A percentile compares a stretch with the other conserved stretches of the same genome.
These are phyloP conservation scores for Trametes sanguinea DNA, from an alignment of 768 basidiomycete species.

Conservation along the genomic window DNA sequence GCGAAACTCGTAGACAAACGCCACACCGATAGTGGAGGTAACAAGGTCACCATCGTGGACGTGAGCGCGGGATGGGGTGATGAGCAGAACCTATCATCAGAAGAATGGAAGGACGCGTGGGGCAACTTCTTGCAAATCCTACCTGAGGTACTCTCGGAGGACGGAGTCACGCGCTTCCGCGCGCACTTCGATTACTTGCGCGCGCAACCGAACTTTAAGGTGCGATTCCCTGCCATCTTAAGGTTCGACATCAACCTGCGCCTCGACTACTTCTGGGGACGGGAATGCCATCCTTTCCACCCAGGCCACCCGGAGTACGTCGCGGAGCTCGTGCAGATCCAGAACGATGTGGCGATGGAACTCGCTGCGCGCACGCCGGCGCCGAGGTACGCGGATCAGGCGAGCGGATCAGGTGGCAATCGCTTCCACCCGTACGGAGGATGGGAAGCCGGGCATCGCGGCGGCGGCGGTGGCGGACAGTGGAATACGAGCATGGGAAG, in stretches of 20 bases:
- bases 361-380: background rate
- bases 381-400: too few species aligned
- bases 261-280: background rate
- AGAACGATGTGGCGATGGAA: background rate
- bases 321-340: background rate
- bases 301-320: background rate
- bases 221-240: background rate
- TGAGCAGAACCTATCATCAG: background rate
- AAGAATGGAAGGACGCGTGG: background rate
- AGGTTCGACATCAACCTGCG: background rate
- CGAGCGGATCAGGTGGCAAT: too few species aligned
- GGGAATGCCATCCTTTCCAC: background rate
- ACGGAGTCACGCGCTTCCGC: background rate
- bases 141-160: background rate
- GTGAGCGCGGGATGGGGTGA: background rate
- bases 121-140: background rate
- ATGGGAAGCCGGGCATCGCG: background rate
- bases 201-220: background rate
- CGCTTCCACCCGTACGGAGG: background rate
- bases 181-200: background rate
- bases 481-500: too few species aligned
- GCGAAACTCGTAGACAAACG: too few species aligned
- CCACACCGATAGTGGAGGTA: too few species aligned
- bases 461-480: too few species aligned
- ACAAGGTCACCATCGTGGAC: background rate